Evolutionary conservation across 192 early-diverging fungal genomes (phyloP), one percentile per base, ranked within the genome.

Genomic region (Coemansia sp.): DNA sequence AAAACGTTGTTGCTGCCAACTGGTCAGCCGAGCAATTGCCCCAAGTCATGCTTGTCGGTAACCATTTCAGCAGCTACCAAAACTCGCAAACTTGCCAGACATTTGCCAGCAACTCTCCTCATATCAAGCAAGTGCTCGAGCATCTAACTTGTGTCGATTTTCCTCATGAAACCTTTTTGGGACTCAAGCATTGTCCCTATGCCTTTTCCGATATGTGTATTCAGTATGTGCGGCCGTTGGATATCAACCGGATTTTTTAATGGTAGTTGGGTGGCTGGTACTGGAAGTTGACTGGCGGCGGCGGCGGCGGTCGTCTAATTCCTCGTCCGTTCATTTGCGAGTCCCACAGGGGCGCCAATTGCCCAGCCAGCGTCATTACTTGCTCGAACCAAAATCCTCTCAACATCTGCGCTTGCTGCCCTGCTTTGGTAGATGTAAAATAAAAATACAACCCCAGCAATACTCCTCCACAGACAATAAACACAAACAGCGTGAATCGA

Each of bases 171-270:
- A 56, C 30, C 12, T 31, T 45, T 12, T 34, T 76, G 17, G 55
- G 56, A 26, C 62, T 69, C 30, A 58, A 60, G 20, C 55, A 69
- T 34, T 40, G 51, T 16, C 73, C 73, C 5, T 76, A 62, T 16
- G 73, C 73, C 2, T 69, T 76, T 47, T 59, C 66, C 0, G 66
- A 76, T 14, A 76, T 63, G 6, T 69, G 73, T 28, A 21, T 76
- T 20, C 66, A 69, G 45, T 40, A 18, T 20, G 14, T 69, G 10
- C 26, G 11, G 40, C 10, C 16, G 17, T 14, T n/a, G 39, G 34
- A 51, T 21, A 14, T 20, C 5, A 23, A 6, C n/a, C 28, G 18
- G 47, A 49, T 15, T 34, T 49, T 34, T 49, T 32, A 49, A 31
- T 41, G 40, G 31, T 49, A 64, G 7, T 51, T 52, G 9, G 44